Evolutionary conservation across 1,139 yeast genomes (phyloP).

Genomic region (Candida sp.): DNA sequence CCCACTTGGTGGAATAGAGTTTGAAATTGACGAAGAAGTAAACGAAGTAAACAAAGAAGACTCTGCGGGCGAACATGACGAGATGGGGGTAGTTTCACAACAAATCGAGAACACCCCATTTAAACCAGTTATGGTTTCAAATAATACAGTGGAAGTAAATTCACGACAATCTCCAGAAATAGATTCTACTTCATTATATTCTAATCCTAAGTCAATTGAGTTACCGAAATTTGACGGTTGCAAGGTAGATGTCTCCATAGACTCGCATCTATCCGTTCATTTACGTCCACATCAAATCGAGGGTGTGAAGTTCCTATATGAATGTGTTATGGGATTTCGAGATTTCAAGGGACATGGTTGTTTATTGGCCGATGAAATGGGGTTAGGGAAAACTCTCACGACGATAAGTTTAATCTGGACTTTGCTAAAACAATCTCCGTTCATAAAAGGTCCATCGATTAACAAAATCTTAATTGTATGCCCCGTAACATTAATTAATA

Average conservation of each 20-base stretch:
- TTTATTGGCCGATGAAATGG: conserved; percentile 95
- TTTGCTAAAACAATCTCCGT: conserved; percentile 69
- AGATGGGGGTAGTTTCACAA: background rate
- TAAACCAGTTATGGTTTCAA: background rate
- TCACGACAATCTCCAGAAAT: background rate
- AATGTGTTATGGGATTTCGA: conserved; percentile 71
- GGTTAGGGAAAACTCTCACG: conserved; percentile 89
- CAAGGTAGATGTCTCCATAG: conserved; percentile 52
- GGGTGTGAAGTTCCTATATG: conserved; percentile 78
- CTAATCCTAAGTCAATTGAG: conserved; percentile 4
- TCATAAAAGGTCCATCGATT: conserved; percentile 31
- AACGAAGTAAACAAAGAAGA: conserved; percentile 10
- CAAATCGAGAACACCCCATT: background rate
- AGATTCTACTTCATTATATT: conserved; percentile 3
- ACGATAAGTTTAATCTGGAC: conserved; percentile 87
- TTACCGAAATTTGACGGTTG: conserved; percentile 8
- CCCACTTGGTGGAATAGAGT: conserved; percentile 48
- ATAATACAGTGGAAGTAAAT: background rate
- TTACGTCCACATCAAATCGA: conserved; percentile 83
- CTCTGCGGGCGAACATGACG: background rate
- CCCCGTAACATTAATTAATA: conserved; percentile 84
- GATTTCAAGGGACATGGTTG: conserved; percentile 66
- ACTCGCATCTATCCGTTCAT: conserved; percentile 53
- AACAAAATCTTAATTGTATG: conserved; percentile 76
- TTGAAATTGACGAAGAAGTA: conserved; percentile 50